Evolutionary conservation across 1,284 basidiomycete genomes (phyloP), one percentile per base, ranked within the genome.

Genomic region (Leccinum fallax): DNA sequence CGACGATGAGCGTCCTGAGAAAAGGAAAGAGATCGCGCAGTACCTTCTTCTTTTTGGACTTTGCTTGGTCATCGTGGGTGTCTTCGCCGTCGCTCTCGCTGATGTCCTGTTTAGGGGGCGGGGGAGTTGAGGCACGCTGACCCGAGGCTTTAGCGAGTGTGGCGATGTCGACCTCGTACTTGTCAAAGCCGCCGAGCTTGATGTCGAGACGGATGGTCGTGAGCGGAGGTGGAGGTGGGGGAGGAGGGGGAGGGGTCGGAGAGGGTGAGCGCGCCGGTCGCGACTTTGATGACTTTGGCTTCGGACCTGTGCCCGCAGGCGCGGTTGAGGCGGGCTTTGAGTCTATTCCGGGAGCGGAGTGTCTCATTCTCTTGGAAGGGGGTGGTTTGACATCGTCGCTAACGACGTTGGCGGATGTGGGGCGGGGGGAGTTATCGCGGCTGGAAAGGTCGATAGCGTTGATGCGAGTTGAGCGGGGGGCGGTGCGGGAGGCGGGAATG

Each of bases 141-240:
- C 91, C 90, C 0, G 85, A 85, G 5, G 80, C 83, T 64, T 85
- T 85, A 13, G 89, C 81, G 28, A 87, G 75, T 15, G 76, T 67
- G 2, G 81, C 72, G 58, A 93, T 82, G 69, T 91, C 86, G 60
- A 92, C 84, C 62, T 89, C 87, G 72, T 92, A 89, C 64, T 88
- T 87, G 11, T 85, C 81, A 1, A 87, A 87, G 0, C 89, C 88
- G n/a, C 88, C 85, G 24, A 24, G 24, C 24, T 24, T 24, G 24
- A 24, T 24, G 2, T 24, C 24, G 24, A 24, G 24, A 24, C 24
- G 24, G 24, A 24, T 24, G 24, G 24, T 24, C 24, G 24, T 24
- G 3, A 24, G 24, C 24, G 24, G 24, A 24, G 24, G 24, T 3
- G 24, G 24, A 24, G 24, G 24, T 24, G 24, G 24, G 24, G 24